phyloP scores from a whole-genome alignment of 192 early-diverging fungal species.

The Anaeromyces robustus region DNA sequence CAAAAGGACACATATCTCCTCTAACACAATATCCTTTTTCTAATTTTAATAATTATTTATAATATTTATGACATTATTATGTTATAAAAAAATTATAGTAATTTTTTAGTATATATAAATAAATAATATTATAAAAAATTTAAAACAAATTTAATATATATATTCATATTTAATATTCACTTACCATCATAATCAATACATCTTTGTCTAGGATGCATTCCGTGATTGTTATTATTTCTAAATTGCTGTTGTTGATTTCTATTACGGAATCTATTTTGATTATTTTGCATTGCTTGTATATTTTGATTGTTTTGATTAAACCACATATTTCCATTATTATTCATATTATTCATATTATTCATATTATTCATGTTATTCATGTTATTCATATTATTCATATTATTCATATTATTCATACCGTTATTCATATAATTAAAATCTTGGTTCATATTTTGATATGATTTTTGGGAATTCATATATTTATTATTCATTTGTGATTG shows the following conservation, averaged over 20 bases:
- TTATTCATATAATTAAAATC: neutral
- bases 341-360: conserved; percentile 7
- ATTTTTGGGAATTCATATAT: conserved; percentile 1
- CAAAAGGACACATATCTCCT: conserved; percentile 63
- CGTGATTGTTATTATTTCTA: conserved; percentile 13
- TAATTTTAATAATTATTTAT: no score
- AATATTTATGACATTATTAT: no score
- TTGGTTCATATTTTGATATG: conserved; percentile 1
- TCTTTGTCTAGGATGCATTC: conserved; percentile 20
- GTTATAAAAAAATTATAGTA: no score
- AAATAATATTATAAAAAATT: neutral
- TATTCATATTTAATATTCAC: neutral
- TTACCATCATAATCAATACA: conserved; percentile 68
- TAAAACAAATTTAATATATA: neutral
- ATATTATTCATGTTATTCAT: conserved; percentile 4
- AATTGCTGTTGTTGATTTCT: conserved; percentile 6
- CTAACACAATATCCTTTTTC: conserved; percentile 66
- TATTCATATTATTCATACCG: conserved; percentile 8
- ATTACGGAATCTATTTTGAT: neutral
- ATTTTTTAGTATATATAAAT: conserved; percentile 1
- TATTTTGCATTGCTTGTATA: neutral
- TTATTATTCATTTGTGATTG: neutral
- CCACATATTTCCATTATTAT: neutral
- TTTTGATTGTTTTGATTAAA: neutral
- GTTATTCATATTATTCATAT: neutral